Conservation (phyloP, 768 basidiomycete species). For the Lactarius deliciosus region DNA sequence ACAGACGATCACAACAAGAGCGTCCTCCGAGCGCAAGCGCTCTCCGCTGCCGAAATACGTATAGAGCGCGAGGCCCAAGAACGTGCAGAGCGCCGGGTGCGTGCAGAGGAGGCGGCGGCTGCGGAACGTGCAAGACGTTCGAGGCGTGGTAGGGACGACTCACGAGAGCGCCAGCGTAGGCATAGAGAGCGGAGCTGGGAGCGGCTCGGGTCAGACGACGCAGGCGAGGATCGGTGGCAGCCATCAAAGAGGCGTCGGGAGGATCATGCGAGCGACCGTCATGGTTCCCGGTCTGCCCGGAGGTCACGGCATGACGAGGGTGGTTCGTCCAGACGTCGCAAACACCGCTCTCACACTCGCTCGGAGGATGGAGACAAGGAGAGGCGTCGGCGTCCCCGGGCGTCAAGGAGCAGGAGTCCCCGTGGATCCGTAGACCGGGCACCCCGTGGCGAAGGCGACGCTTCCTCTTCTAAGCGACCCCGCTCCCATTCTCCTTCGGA, state of each 20-base stretch:
- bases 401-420: slow-evolving; percentile 19
- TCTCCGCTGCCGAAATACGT: slow-evolving; percentile 72
- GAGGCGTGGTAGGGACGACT: slow-evolving; percentile 40
- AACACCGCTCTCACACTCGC: slow-evolving; percentile 32
- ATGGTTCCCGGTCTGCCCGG: slow-evolving; percentile 36
- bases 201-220: slow-evolving; percentile 42
- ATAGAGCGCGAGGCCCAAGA: slow-evolving; percentile 65
- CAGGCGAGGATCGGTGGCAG: slow-evolving; percentile 33
- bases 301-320: slow-evolving; percentile 28
- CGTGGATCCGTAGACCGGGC: not conserved
- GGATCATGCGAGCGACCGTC: slow-evolving; percentile 40
- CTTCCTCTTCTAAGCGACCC: slow-evolving; percentile 12
- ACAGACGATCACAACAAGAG: slow-evolving; percentile 96
- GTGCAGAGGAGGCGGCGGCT: slow-evolving; percentile 75
- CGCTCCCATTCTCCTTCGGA: slow-evolving; percentile 18
- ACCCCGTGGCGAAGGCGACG: not conserved
- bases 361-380: slow-evolving; percentile 26
- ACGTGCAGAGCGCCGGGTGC: slow-evolving; percentile 54
- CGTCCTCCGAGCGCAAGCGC: slow-evolving; percentile 69
- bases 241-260: slow-evolving; percentile 41
- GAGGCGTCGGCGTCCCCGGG: not conserved
- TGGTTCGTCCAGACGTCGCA: slow-evolving; percentile 31
- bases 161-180: slow-evolving; percentile 48
- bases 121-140: slow-evolving; percentile 56
- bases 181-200: slow-evolving; percentile 55